phyloP scores from a whole-genome alignment of 176 grass and related monocot genomes.

The Carex parvula region DNA sequence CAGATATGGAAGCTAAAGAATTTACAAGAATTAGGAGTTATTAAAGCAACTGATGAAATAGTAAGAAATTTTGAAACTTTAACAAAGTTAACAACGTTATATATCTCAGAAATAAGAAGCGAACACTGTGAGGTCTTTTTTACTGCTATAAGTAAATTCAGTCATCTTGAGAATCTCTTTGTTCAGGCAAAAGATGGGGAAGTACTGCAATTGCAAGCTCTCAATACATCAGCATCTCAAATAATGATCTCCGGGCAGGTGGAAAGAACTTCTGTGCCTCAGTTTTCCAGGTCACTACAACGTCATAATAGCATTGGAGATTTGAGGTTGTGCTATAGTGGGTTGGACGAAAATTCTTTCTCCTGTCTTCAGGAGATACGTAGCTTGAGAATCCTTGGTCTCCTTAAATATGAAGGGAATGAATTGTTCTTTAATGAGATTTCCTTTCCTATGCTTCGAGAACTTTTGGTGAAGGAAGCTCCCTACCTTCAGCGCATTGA shows the following conservation, averaged over 20 bases:
- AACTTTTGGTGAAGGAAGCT: accelerated
- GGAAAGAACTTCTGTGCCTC: not conserved
- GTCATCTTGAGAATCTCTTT: not conserved
- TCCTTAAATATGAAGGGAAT: not conserved
- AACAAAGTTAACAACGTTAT: not conserved
- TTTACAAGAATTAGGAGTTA: not conserved
- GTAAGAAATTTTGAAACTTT: not conserved
- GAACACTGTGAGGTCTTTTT: not conserved
- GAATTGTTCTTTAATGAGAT: not conserved
- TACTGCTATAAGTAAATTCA: not conserved
- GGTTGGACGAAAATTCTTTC: not conserved
- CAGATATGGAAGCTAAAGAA: not conserved
- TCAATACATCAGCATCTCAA: not conserved
- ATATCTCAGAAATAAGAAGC: not conserved
- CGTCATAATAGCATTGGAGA: not conserved
- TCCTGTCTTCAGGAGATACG: not conserved
- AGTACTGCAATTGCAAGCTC: not conserved
- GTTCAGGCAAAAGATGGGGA: not conserved
- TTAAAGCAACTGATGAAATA: not conserved
- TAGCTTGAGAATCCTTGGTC: not conserved
- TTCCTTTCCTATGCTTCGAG: not conserved
- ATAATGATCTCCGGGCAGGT: not conserved
- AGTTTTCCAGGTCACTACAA: not conserved
- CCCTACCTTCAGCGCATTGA: not conserved
- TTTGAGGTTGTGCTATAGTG: not conserved